Percentiles rank a stretch among this genome's conserved stretches.
Evolutionary conservation across 176 grass and related monocot genomes (phyloP).

Genomic region (Guadua angustifolia): DNA sequence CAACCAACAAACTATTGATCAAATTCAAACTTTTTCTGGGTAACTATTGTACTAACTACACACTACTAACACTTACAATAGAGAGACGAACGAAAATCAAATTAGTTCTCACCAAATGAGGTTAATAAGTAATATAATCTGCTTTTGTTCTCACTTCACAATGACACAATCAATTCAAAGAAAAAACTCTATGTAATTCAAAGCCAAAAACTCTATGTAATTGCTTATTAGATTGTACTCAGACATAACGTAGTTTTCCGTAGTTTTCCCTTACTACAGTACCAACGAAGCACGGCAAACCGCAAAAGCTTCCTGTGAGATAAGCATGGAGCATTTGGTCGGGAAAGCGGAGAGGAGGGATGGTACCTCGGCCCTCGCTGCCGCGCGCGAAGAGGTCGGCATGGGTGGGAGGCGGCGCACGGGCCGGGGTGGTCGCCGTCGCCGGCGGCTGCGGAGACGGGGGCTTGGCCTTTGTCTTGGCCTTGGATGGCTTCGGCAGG

Average conservation of each 20-base stretch:
- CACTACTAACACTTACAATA: neutral
- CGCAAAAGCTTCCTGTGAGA: neutral
- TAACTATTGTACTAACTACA: neutral
- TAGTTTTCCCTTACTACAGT: neutral
- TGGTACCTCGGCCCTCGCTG: constrained; percentile 50
- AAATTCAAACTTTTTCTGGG: neutral
- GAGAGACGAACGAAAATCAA: neutral
- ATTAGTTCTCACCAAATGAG: constrained; percentile 14
- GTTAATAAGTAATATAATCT: neutral
- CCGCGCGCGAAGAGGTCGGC: constrained; percentile 55
- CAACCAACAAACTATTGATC: constrained; percentile 26
- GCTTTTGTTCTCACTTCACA: neutral
- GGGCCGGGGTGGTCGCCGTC: neutral
- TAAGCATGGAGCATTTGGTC: neutral
- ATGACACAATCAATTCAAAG: neutral
- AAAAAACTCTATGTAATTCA: neutral
- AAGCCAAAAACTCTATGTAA: neutral
- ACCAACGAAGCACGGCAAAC: neutral
- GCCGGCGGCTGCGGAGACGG: constrained; percentile 9
- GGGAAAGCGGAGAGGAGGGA: neutral
- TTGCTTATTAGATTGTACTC: neutral
- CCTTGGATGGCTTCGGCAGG: constrained; percentile 49
- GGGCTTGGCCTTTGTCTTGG: constrained; percentile 43
- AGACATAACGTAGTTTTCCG: neutral
- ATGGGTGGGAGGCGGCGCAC: constrained; percentile 40